Percentiles rank a stretch among this genome's conserved stretches.
Evolutionary conservation across 31 red algal species (phyloP).

Genomic region (Porphyra umbilicalis): DNA sequence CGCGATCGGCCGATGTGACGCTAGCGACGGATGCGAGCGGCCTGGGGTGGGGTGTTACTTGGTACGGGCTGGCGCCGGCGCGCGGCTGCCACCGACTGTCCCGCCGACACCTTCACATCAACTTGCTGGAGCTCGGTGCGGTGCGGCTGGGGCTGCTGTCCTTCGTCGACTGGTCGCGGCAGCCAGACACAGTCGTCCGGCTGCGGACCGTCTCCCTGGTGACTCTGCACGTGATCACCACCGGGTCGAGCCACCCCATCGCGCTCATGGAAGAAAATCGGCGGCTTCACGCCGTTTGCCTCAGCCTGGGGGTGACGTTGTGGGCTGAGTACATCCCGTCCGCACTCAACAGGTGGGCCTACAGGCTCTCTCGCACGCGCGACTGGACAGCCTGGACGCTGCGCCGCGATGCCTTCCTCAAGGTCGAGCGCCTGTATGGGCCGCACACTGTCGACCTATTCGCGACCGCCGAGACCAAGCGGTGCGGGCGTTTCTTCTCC

Average conservation of each 20-base stretch:
- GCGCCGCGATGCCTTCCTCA: not conserved
- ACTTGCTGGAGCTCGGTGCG: not conserved
- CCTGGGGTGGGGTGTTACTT: not conserved
- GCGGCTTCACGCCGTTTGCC: not conserved
- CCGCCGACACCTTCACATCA: not conserved
- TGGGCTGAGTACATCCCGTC: slow-evolving; percentile 8
- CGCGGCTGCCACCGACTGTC: not conserved
- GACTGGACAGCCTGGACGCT: not conserved
- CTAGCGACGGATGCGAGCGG: not conserved
- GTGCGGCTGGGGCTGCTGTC: not conserved
- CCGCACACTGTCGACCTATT: not conserved
- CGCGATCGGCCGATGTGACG: not conserved
- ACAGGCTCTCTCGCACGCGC: slow-evolving; percentile 15
- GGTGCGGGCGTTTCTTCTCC: not conserved
- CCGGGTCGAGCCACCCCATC: not conserved
- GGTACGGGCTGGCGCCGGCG: not conserved
- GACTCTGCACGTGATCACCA: slow-evolving; percentile 6
- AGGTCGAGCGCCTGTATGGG: not conserved
- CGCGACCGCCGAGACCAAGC: not conserved
- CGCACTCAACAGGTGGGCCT: slow-evolving; percentile 23
- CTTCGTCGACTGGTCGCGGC: not conserved
- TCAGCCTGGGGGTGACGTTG: slow-evolving; percentile 1
- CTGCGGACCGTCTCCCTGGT: not conserved
- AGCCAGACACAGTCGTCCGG: not conserved
- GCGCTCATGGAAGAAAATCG: slow-evolving; percentile 19